These are phyloP conservation scores for Pestalotiopsis sp. DNA, from an alignment of 2,329 filamentous ascomycete species.

Conservation along the genomic window DNA sequence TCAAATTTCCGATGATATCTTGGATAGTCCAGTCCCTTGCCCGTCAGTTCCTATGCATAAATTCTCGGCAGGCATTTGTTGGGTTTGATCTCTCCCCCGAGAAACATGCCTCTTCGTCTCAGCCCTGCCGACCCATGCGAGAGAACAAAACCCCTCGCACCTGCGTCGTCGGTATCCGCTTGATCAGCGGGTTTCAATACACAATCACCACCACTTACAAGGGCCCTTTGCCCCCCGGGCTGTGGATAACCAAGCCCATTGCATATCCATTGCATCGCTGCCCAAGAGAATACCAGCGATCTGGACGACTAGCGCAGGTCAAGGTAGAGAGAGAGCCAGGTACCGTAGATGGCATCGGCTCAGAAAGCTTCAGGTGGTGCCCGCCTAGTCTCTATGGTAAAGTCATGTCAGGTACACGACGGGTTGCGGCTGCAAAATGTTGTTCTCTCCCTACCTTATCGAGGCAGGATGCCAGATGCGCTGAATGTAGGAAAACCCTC, in stretches of 20 bases:
- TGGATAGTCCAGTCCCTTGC: neutral
- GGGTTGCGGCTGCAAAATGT: too few species aligned
- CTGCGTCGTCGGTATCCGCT: neutral
- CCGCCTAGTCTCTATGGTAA: too few species aligned
- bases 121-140: conserved; percentile 5
- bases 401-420: too few species aligned
- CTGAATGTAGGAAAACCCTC: too few species aligned
- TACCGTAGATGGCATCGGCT: neutral
- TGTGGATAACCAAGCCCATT: neutral
- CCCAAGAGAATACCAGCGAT: neutral
- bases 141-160: neutral
- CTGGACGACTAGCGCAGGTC: neutral
- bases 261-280: neutral
- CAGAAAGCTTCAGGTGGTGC: neutral
- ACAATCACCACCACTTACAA: neutral
- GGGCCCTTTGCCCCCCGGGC: neutral
- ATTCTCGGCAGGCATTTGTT: neutral
- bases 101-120: neutral
- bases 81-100: neutral
- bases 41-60: neutral
- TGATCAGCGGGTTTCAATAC: neutral
- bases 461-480: too few species aligned
- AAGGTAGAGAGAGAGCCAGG: neutral
- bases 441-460: too few species aligned
- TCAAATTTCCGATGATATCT: neutral